Base-by-base conservation (phyloP, 495 filamentous ascomycete genomes). In the Talaromyces proteolyticus region DNA sequence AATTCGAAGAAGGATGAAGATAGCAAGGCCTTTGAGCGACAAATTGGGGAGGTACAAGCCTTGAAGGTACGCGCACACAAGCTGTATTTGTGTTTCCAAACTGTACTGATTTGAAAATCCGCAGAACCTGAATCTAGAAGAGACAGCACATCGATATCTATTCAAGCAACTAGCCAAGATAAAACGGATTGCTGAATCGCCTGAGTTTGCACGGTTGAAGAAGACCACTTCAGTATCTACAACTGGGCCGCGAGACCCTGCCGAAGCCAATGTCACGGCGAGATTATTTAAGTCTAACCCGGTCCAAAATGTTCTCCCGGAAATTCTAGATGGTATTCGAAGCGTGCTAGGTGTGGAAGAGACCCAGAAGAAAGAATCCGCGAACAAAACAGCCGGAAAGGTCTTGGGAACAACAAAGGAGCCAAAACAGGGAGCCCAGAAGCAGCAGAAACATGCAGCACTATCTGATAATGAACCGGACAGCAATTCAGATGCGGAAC, bases 211-310 rank as follows among this genome's bases (percentile, higher is more conserved):
- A 17, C 56, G 57, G 55, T 69, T 68, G 43, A 61, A 50, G 50
- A 58, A 60, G 38, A 40, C 25, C 36, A 72, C 56, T 59, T 74
- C 60, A 37, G 51, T 63, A 38, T 47, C 63, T 0, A 54, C 55
- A 11, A 61, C 72, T 26, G 68, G 64, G 12, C 65, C 72, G 3
- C 62, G 71, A 46, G 77, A 79, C 44, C 65, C 81, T 1, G 77
- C 72, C 4, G 72, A 69, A 41, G 70, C 76, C 24, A 96, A 96
- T 72, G 90, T 97, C 10, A 80, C 78, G 34, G 91, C 87, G 52
- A 78, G 87, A 52, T 65, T 98, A 44, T 95, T 78, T 62, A 92
- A 89, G 55, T 83, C 84, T 19, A 83, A 77, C 20, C 78, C 82
- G 2, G 88, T 93, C 12, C 85, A 85, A 69, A 79, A 83, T 52